Evolutionary conservation across 305 asterid genomes (phyloP), one percentile per base, ranked within the genome.

Genomic region (Solanum chacoense): DNA sequence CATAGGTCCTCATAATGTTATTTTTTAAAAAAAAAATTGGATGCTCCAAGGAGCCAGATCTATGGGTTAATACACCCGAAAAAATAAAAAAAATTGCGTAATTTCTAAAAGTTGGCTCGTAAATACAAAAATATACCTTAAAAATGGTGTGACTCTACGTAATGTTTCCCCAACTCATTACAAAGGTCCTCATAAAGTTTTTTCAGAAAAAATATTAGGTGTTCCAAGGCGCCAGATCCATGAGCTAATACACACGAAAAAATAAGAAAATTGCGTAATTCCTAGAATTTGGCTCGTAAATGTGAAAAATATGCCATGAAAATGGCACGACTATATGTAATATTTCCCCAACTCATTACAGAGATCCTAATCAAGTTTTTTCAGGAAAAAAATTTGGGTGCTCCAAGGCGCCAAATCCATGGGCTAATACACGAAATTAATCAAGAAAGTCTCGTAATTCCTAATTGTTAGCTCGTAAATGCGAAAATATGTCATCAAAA

Each of bases 171-270:
- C 1, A 55, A 7, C 67, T 18, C 11, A 55, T 2, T 18, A 55
- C 0, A 2, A 8, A 55, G 65, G 1, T 55, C 24, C 10, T 6
- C 65, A 55, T 55, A 55, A 55, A 55, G 0, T 0, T 0, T 0
- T 5, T 50, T 18, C 11, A 18, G 5, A 45, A 45, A 45, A 13
- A 13, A 4, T 45, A 4, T 45, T 13, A 3, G 59, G 20, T 45
- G 59, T 0, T 45, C 59, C 20, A 4, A 45, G 20, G 59, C 1
- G 59, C 20, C 59, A 45, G 7, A 13, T 45, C 3, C 7, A 13
- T 45, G 7, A 24, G 67, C 24, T 55, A 55, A 6, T 18, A 55
- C 67, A 7, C 10, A 18, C 4, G 4, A 18, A 55, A 55, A 18
- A 55, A 18, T 0, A 55, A 55, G 1, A 55, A 55, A 18, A 10